Conservation (phyloP, 1,139 yeast species). For the Pichia cactophila region DNA sequence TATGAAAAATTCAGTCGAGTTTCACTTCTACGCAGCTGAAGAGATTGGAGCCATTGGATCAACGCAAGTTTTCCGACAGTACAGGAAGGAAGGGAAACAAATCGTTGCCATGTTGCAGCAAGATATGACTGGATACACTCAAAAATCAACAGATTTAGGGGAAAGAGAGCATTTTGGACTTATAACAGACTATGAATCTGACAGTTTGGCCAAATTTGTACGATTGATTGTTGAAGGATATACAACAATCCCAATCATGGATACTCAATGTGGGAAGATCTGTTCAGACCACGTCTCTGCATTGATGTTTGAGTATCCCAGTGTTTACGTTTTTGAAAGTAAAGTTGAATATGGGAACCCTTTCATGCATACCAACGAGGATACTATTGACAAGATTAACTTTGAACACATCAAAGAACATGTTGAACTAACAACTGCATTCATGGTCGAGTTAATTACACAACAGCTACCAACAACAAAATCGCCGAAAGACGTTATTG, state of each 20-base stretch:
- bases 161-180: constrained; percentile 72
- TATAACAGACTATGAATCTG: constrained; percentile 65
- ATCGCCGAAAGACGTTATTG: constrained; percentile 1
- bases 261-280: constrained; percentile 82
- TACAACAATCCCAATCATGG: constrained; percentile 61
- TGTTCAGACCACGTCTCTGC: constrained; percentile 94
- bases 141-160: constrained; percentile 46
- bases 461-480: neutral
- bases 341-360: constrained; percentile 56
- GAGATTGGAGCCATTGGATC: constrained; percentile 92
- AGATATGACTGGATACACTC: constrained; percentile 88
- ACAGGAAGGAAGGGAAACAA: constrained; percentile 35
- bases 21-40: constrained; percentile 93
- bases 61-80: constrained; percentile 60
- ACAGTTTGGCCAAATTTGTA: constrained; percentile 52
- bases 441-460: constrained; percentile 52
- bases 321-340: constrained; percentile 75
- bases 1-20: constrained; percentile 66
- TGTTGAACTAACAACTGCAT: constrained; percentile 65
- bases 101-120: constrained; percentile 87
- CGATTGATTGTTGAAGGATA: constrained; percentile 53
- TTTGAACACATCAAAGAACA: constrained; percentile 75
- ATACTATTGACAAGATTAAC: constrained; percentile 74
- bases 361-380: constrained; percentile 68
- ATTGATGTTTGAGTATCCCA: constrained; percentile 71